phyloP scores from a whole-genome alignment of 31 red algal species.

The Porphyra umbilicalis region DNA sequence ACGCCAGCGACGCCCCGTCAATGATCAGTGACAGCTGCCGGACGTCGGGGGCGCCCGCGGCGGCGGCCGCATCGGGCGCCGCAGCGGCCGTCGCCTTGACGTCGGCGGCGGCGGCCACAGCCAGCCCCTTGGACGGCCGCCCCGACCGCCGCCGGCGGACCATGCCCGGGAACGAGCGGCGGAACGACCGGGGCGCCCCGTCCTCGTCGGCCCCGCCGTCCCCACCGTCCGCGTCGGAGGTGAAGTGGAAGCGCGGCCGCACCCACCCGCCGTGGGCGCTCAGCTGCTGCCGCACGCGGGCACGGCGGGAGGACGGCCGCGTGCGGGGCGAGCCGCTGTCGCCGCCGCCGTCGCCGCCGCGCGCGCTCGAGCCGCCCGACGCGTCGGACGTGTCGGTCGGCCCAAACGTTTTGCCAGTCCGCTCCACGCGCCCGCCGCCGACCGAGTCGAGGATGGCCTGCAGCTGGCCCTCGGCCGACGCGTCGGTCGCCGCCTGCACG shows the following conservation, averaged over 20 bases:
- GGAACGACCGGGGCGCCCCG: neutral
- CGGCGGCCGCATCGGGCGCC: neutral
- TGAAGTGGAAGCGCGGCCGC: neutral
- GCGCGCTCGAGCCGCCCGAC: neutral
- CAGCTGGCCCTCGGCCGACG: neutral
- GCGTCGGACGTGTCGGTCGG: neutral
- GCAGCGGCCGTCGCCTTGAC: slow-evolving; percentile 19
- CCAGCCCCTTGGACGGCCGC: neutral
- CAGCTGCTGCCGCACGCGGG: neutral
- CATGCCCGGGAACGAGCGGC: neutral
- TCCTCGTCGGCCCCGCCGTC: neutral
- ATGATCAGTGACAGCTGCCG: slow-evolving; percentile 60
- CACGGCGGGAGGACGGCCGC: neutral
- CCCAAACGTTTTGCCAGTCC: neutral
- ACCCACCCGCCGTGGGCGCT: slow-evolving; percentile 1
- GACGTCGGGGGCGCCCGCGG: neutral
- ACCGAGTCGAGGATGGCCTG: neutral
- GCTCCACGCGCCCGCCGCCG: neutral
- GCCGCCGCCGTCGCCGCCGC: neutral
- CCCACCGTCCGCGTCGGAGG: neutral
- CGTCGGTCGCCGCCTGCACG: neutral
- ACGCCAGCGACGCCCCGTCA: slow-evolving; percentile 60
- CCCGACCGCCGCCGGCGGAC: neutral
- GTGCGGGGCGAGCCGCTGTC: neutral
- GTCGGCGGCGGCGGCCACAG: neutral